Conservation (phyloP, 75 land plant genomes). For the Selaginella tamariscina region DNA sequence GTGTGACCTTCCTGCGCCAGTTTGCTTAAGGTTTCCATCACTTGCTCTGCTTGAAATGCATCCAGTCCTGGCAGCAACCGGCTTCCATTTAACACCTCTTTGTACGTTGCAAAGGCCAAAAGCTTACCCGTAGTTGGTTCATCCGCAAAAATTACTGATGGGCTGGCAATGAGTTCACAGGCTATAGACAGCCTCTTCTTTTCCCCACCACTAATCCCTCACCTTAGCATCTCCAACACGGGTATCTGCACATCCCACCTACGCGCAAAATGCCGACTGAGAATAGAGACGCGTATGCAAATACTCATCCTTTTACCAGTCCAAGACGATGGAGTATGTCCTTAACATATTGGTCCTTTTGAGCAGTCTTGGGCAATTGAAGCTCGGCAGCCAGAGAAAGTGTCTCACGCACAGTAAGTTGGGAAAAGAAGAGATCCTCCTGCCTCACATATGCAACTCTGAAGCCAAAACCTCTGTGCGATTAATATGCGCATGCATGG, state of each 20-base stretch:
- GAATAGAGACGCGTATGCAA: background rate
- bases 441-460: constrained; percentile 93
- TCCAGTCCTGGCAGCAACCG: constrained; percentile 50
- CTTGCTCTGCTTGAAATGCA: constrained; percentile 98
- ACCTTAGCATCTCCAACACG: constrained; percentile 93
- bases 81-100: background rate
- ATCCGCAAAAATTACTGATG: constrained; percentile 96
- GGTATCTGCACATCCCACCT: constrained; percentile 84
- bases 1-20: constrained; percentile 97
- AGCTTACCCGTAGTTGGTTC: constrained; percentile 88
- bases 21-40: constrained; percentile 86
- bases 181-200: constrained; percentile 90
- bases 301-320: constrained; percentile 45
- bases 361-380: constrained; percentile 56
- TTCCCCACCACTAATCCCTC: constrained; percentile 98
- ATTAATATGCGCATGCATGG: background rate
- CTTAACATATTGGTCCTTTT: constrained; percentile 62
- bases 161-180: constrained; percentile 97
- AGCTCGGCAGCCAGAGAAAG: constrained; percentile 89
- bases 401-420: constrained; percentile 92
- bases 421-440: constrained; percentile 96
- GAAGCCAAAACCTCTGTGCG: background rate
- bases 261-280: background rate
- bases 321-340: constrained; percentile 67
- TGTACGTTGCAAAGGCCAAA: background rate